Evolutionary conservation across 2,329 filamentous ascomycete species (phyloP), one percentile per base, ranked within the genome.

Genomic region (Monosporascus sp.): DNA sequence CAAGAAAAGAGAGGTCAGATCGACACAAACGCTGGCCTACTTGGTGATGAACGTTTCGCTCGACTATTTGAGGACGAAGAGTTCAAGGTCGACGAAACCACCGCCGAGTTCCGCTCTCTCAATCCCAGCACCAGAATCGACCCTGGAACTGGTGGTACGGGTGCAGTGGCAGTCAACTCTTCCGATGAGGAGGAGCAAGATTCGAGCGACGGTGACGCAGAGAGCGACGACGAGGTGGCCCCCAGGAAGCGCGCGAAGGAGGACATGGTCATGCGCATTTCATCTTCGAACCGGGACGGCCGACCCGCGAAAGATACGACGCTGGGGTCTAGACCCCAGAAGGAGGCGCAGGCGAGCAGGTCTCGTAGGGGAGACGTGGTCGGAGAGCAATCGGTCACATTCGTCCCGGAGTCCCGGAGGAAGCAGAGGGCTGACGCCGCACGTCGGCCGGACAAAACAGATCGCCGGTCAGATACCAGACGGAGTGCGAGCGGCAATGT

Each of bases 51-150:
- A 49, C 92, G 94, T 76, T 97, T 99, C 80, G 81, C 81, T 61
- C 84, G 86, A 62, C 74, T 99, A 57, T 99, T 97, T 74, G 87
- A 97, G 67, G 91, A 97, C 69, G 88, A 92, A 63, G 92, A 96
- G 53, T 97, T 96, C 70, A 83, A 83, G 63, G 89, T 99, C 55
- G 93, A 99, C 69, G 94, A 99, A 73, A 87, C 76, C 40, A 95
- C 87, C 58, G 80, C 85, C 64, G 93, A 97, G 70, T 99, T 96
- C 77, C 83, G 86, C 55, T 80, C 87, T 46, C 85, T 96, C 72
- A 99, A 99, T 68, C 91, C 94, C 5, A 96, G 90, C 70, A 94
- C 90, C 7, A 81, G 75, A 5, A 65, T 75, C n/a, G 67, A 76
- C 45, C 52, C 63, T 58, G 50, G 63, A 54, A 45, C 64, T 58